Base-by-base conservation (phyloP, 2,329 filamentous ascomycete species). In the Aspergillus novoparasiticus region DNA sequence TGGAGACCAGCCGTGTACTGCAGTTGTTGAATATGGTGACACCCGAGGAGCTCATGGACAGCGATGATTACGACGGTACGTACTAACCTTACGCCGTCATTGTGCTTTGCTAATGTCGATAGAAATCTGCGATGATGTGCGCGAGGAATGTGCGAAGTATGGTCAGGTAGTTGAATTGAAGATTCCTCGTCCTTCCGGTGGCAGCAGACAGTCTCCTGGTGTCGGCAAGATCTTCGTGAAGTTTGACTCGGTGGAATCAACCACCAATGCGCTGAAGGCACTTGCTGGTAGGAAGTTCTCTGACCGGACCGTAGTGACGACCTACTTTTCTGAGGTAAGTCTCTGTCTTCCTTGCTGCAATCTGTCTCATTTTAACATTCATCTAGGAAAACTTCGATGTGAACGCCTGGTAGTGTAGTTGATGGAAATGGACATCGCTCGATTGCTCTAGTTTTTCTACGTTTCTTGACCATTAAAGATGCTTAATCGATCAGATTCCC, bases 21-120 rank as follows among this genome's bases (percentile, higher is more conserved):
- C 94, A 97, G 80, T 83, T 99, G 65, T 87, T 99, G 74, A 99
- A 99, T 82, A 99, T 99, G 95, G 94, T 99, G 41, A 99, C 95
- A 0, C 86, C 93, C 0, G 95, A 99, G 72, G 95, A 99, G 79
- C 83, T 99, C 28, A 88, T 97, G 80, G 94, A 98, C 75, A 89
- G 89, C 58, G 94, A 98, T 41, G 95, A 99, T 73, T 98, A 97
- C 73, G 92, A 97, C 80, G 94, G 94, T 94, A 85, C 74, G 83
- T 71, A 53, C 10, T 36, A 6, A 19, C 19, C 59, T 11, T 41
- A 4, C n/a, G 3, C 41, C 19, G 6, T 41, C n/a, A n/a, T 21
- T 21, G 12, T 16, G 32, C 5, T 32, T 26, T 46, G 43, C 66
- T 71, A 53, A 65, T 28, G 23, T 4, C 32, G 19, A 59, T 71